Evolutionary conservation across 192 early-diverging fungal genomes (phyloP).

Genomic region (Backusella macrospora): DNA sequence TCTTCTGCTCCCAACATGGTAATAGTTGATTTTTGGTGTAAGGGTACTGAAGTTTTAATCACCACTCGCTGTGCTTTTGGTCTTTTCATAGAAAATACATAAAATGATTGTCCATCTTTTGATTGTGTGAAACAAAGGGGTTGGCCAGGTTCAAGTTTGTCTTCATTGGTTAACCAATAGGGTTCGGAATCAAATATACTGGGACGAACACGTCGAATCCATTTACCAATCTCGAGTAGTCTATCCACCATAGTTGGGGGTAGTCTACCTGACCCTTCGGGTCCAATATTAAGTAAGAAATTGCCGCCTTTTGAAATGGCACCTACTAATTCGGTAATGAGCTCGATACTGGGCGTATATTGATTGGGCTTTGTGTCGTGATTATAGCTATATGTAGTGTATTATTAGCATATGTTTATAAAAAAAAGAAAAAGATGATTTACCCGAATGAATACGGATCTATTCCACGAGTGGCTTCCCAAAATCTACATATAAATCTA

Average conservation of each 20-base stretch:
- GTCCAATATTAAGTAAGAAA: conserved; percentile 33
- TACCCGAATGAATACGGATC: conserved; percentile 39
- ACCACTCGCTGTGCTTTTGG: conserved; percentile 1
- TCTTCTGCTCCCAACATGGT: conserved; percentile 11
- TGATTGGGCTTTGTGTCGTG: conserved; percentile 25
- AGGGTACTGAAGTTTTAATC: conserved; percentile 9
- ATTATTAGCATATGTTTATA: neutral
- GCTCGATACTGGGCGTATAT: conserved; percentile 21
- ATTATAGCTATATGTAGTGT: conserved; percentile 15
- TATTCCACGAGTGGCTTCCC: conserved; percentile 31
- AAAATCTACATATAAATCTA: conserved; percentile 9
- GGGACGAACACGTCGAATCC: conserved; percentile 2
- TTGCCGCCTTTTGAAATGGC: conserved; percentile 29
- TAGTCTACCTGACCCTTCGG: conserved; percentile 12
- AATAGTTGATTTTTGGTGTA: neutral
- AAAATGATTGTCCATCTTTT: neutral
- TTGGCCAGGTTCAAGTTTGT: conserved; percentile 3
- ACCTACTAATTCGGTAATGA: conserved; percentile 26
- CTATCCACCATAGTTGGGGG: neutral
- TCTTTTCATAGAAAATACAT: conserved; percentile 15
- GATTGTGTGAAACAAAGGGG: conserved; percentile 11
- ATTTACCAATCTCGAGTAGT: conserved; percentile 17
- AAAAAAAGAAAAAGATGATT: neutral
- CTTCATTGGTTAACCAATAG: conserved; percentile 17
- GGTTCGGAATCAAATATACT: conserved; percentile 21